A percentile compares a stretch with the other conserved stretches of the same genome.
phyloP scores from a whole-genome alignment of 371 early-diverging fungal genomes.

The Mucor mucedo region DNA sequence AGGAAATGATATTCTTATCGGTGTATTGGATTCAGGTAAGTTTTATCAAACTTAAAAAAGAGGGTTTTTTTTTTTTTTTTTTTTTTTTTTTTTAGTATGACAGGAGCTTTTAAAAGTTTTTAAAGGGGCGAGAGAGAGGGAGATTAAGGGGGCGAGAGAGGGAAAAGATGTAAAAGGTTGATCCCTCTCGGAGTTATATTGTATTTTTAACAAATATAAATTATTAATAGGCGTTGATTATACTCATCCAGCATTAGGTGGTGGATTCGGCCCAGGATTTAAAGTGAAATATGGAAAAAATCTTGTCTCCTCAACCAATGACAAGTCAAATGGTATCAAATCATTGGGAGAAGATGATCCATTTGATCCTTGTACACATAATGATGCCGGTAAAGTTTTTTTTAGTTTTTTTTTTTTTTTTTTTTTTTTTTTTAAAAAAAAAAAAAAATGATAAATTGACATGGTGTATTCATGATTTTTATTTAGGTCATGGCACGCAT shows the following conservation, averaged over 20 bases:
- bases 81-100: neutral
- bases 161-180: no score
- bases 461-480: neutral
- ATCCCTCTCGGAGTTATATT: no score
- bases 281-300: slow-evolving; percentile 55
- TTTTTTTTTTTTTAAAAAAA: neutral
- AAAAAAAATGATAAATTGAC: neutral
- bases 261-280: slow-evolving; percentile 64
- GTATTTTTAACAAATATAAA: neutral
- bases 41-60: neutral
- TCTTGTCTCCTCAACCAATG: slow-evolving; percentile 28
- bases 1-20: slow-evolving; percentile 73
- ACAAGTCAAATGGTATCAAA: slow-evolving; percentile 26
- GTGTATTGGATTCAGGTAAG: slow-evolving; percentile 70
- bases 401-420: neutral
- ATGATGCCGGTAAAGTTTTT: slow-evolving; percentile 25
- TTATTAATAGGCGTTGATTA: slow-evolving; percentile 56
- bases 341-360: slow-evolving; percentile 45
- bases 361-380: slow-evolving; percentile 31
- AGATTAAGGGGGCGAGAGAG: neutral
- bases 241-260: slow-evolving; percentile 73
- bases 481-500: slow-evolving; percentile 65
- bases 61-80: neutral
- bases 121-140: neutral
- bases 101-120: neutral